Base-by-base conservation (phyloP, 441 rosid species). In the Raphanus hybrid region DNA sequence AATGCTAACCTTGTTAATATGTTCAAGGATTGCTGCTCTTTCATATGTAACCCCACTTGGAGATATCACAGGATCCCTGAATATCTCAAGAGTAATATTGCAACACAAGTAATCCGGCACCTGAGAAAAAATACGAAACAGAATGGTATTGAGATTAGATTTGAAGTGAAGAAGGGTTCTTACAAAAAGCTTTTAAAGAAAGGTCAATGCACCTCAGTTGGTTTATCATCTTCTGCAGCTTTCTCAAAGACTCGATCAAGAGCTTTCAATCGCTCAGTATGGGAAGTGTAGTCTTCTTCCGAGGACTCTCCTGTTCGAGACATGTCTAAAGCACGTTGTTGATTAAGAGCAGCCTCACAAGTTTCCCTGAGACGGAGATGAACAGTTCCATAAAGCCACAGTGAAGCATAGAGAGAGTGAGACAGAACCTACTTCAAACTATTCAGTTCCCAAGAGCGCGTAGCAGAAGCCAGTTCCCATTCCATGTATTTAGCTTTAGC, bases 51-150 rank as follows among this genome's bases (percentile, higher is more conserved):
- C 76, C 50, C 99, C 97, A 71, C 97, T 88, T 11, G 99, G 99
- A 70, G 94, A 82, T 69, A 92, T 85, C 71, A 95, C 98, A 58
- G 98, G 97, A 84, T 92, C 99, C 8, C 90, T 89, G 71, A 89
- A 87, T 39, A 92, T 90, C 80, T 92, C 96, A 8, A 95, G 97
- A 14, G 98, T 91, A 14, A 95, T 92, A 67, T 86, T 91, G 83
- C 98, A 95, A 71, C 99, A 92, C 11, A 95, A 79, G 64, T 87
- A 89, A 85, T 90, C 98, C 1, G 99, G 99, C 75, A 95, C 95
- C 99, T 92, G 85, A 11, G n/a, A 43, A 34, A 18, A 16, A 18
- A 60, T 23, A 76, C 1, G 8, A 32, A 6, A 11, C 52, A 71
- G 20, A 60, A 35, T 59, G 26, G 26, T 32, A n/a, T 27, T 72